Evolutionary conservation across 257 asterid genomes (phyloP), one percentile per base, ranked within the genome.

Genomic region (Nyctanthes arbortristis): DNA sequence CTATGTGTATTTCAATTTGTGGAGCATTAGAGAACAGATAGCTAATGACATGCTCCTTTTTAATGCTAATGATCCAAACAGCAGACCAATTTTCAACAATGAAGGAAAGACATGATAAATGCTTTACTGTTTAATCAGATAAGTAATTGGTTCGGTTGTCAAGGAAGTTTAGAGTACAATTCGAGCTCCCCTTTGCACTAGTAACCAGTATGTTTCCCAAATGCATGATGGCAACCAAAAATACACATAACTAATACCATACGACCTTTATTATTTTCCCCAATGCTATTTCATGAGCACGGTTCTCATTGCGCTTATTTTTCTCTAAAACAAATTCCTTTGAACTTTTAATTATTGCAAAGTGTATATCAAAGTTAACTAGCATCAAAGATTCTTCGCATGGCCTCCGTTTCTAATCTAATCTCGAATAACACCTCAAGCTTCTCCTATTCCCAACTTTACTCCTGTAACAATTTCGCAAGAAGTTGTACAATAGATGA

Each of bases 391-490:
- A 27, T 55, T 32, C 47, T 32, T 67, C 16, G 54, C 72, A 12
- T 33, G n/a, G 52, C 55, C 66, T 22, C 33, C 10, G 60, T 24
- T 0, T 25, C 36, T 40, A 18, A 61, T 40, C 61, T 34, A 70
- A 7, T 30, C 6, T 5, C 9, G 63, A 35, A 49, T 32, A 18
- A 33, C 33, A 70, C 65, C 29, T 61, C 60, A 69, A 43, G 78
- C 55, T 33, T 64, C 77, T 33, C 74, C 24, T 33, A 66, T 58
- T 64, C 67, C 55, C 36, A 69, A 52, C 25, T 24, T 40, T 14
- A 69, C 33, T 9, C 13, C 61, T 20, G 34, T 18, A 49, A 36
- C 65, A 32, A 65, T 22, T 32, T 30, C 47, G 18, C 52, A 18
- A 18, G n/a, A 47, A 77, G 5, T n/a, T 59, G 65, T 9, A 33